Evolutionary conservation across 2,329 filamentous ascomycete genomes (phyloP).

Genomic region (Colletotrichum acutatum): DNA sequence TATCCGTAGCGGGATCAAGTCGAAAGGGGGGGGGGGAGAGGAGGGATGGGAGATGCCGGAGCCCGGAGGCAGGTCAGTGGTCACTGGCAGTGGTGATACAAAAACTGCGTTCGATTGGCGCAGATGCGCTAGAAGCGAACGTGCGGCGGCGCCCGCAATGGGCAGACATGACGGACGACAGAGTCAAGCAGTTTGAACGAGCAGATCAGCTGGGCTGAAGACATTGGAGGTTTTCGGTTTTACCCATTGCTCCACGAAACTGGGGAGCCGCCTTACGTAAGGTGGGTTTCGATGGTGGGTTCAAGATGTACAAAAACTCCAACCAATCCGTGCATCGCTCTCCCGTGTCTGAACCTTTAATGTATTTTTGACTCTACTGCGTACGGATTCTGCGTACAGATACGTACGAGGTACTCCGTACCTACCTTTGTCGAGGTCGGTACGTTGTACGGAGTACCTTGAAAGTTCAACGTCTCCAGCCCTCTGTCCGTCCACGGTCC

Average conservation of each 20-base stretch:
- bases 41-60: not conserved
- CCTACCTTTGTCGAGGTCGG: not conserved
- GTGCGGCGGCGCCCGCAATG: slow-evolving; percentile 3
- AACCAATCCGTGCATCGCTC: slow-evolving; percentile 24
- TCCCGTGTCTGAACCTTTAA: not conserved
- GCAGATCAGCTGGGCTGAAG: slow-evolving; percentile 18
- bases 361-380: not conserved
- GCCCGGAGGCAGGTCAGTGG: slow-evolving; percentile 10
- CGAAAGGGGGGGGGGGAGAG: not conserved
- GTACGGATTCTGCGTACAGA: too few relatives aligned
- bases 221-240: slow-evolving; percentile 1
- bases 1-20: not conserved
- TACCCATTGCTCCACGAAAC: slow-evolving; percentile 21
- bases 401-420: not conserved
- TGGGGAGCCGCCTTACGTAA: slow-evolving; percentile 25
- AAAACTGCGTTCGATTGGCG: slow-evolving; percentile 18
- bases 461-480: slow-evolving; percentile 22
- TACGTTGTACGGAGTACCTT: not conserved
- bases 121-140: slow-evolving; percentile 12
- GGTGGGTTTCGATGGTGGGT: slow-evolving; percentile 3
- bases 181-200: slow-evolving; percentile 11
- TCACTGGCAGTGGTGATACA: slow-evolving; percentile 10
- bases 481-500: not conserved
- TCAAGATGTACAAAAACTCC: slow-evolving; percentile 13
- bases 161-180: not conserved